A percentile compares a stretch with the other conserved stretches of the same genome.
These are phyloP conservation scores for Komagataella pseudopastoris DNA, from an alignment of 805 yeast genomes.

Conservation along the genomic window DNA sequence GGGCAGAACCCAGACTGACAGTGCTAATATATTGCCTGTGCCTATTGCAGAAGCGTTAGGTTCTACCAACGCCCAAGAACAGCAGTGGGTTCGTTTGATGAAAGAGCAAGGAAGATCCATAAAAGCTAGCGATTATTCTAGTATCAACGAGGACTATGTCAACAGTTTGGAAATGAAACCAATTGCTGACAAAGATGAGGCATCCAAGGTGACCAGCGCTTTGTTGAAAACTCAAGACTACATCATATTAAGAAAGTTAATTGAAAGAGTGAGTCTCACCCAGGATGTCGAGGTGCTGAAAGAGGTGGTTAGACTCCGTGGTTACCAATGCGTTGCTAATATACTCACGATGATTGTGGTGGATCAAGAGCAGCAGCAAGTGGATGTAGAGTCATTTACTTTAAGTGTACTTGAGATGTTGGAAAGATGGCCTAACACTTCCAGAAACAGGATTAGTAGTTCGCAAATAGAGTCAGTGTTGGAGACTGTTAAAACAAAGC, in stretches of 20 bases:
- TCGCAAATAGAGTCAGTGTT: conserved; percentile 62
- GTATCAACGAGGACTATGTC: conserved; percentile 53
- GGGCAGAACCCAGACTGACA: conserved; percentile 93
- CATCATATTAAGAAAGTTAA: conserved; percentile 47
- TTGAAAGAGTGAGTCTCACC: conserved; percentile 51
- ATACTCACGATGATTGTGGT: conserved; percentile 27
- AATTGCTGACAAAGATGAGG: conserved; percentile 36
- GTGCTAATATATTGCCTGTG: conserved; percentile 74
- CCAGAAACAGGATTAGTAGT: conserved; percentile 58
- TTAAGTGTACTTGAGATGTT: conserved; percentile 43
- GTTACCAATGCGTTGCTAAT: conserved; percentile 65
- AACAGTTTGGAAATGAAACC: conserved; percentile 40
- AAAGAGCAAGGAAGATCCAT: conserved; percentile 15
- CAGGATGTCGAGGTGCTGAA: conserved; percentile 36
- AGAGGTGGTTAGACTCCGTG: conserved; percentile 67
- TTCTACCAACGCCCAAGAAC: conserved; percentile 52
- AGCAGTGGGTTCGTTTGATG: conserved; percentile 55
- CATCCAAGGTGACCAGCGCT: conserved; percentile 69
- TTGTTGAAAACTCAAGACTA: conserved; percentile 61
- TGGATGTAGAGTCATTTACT: conserved; percentile 16
- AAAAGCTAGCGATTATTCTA: conserved; percentile 28
- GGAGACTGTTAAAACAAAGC: conserved; percentile 11
- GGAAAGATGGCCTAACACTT: conserved; percentile 47
- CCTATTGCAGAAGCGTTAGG: conserved; percentile 79
- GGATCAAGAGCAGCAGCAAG: conserved; percentile 4